Evolutionary conservation across 139 green algal genomes (phyloP).

Genomic region (Chlamydomonas sp.): DNA sequence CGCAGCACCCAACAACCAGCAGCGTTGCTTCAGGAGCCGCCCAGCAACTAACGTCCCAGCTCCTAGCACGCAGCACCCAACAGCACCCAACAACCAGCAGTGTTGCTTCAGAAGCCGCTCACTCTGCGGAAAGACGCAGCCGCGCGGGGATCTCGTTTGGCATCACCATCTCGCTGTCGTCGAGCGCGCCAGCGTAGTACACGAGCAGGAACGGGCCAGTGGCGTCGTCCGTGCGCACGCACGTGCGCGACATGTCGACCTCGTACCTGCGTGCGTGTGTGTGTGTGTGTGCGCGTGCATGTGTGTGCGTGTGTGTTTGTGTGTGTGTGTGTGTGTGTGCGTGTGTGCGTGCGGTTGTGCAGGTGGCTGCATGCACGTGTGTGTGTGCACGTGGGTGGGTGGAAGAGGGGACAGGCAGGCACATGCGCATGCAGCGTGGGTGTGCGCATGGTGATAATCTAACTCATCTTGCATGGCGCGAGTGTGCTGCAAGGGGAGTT

Average conservation of each 20-base stretch:
- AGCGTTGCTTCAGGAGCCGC: too few relatives aligned
- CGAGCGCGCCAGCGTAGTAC: background rate
- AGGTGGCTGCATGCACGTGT: background rate
- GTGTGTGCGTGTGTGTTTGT: background rate
- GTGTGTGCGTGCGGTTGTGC: too few relatives aligned
- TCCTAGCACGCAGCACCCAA: too few relatives aligned
- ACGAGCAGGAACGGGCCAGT: conserved; percentile 2
- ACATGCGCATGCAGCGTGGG: background rate
- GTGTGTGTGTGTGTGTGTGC: too few relatives aligned
- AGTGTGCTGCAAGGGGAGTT: background rate
- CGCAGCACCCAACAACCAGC: too few relatives aligned
- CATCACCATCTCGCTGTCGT: background rate
- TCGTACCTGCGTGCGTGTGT: background rate
- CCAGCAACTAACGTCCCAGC: too few relatives aligned
- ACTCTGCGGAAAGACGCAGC: background rate
- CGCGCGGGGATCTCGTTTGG: background rate
- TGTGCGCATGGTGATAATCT: background rate
- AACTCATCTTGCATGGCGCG: background rate
- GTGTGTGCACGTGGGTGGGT: background rate
- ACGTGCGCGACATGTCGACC: background rate
- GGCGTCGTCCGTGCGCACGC: background rate
- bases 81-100: background rate
- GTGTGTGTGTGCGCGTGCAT: background rate
- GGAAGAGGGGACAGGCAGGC: background rate
- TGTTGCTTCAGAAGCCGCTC: background rate